Evolutionary conservation across 2,329 filamentous ascomycete species (phyloP).

Genomic region (Fusarium stilboides): DNA sequence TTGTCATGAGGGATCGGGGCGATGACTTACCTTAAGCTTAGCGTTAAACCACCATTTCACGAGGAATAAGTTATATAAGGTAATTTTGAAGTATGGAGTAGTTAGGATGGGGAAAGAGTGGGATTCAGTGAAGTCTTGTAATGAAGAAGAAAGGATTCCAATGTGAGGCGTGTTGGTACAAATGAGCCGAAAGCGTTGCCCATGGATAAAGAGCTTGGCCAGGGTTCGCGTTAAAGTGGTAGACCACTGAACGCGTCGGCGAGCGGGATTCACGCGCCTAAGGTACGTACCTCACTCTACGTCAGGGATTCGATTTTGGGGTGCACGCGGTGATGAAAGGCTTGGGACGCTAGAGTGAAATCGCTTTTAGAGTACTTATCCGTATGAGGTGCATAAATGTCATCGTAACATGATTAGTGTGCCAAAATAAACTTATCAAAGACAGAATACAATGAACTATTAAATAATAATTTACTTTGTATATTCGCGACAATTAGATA

Average conservation of each 20-base stretch:
- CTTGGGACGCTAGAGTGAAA: background rate
- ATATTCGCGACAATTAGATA: too few species aligned
- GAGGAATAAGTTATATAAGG: background rate
- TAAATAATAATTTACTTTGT: too few species aligned
- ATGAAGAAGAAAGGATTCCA: background rate
- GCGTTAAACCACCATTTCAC: conserved; percentile 42
- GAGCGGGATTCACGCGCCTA: conserved; percentile 28
- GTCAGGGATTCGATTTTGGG: conserved; percentile 43
- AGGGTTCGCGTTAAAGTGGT: conserved; percentile 50
- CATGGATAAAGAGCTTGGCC: conserved; percentile 27
- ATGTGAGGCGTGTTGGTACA: conserved; percentile 13
- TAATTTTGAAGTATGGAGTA: background rate
- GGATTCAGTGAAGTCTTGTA: background rate
- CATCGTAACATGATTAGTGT: too few species aligned
- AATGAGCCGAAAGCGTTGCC: conserved; percentile 35
- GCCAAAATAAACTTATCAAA: too few species aligned
- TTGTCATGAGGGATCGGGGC: conserved; percentile 1
- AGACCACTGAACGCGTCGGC: conserved; percentile 45
- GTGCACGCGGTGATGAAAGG: background rate
- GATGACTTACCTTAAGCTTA: conserved; percentile 30
- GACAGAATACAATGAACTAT: too few species aligned
- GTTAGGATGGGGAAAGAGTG: background rate
- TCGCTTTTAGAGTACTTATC: background rate
- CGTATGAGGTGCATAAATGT: too few species aligned
- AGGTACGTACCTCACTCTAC: conserved; percentile 41